Percentiles rank a stretch among this genome's conserved stretches.
Conservation (phyloP, 106 monocot genomes). For the Apostasia ramifera region DNA sequence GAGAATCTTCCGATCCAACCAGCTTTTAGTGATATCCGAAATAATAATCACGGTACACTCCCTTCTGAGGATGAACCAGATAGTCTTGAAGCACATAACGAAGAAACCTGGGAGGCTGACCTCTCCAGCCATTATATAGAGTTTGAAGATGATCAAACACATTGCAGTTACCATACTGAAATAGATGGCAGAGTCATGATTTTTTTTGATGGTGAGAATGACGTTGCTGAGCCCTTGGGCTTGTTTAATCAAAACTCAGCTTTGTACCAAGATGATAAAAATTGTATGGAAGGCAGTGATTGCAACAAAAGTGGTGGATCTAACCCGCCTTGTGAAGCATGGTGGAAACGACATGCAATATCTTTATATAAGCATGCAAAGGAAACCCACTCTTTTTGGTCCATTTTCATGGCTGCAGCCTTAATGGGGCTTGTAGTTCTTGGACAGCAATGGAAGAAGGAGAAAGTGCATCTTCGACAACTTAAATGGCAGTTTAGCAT, state of each 20-base stretch:
- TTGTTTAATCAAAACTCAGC: slow-evolving; percentile 13
- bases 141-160: slow-evolving; percentile 22
- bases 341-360: slow-evolving; percentile 71
- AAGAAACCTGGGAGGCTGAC: slow-evolving; percentile 18
- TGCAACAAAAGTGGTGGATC: slow-evolving; percentile 13
- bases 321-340: slow-evolving; percentile 35
- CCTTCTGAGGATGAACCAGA: slow-evolving; percentile 10
- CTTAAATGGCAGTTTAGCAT: slow-evolving; percentile 32
- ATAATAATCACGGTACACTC: background rate
- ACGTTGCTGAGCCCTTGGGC: slow-evolving; percentile 12
- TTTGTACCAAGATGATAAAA: slow-evolving; percentile 14
- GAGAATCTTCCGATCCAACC: slow-evolving; percentile 67
- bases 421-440: slow-evolving; percentile 75
- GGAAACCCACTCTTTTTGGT: slow-evolving; percentile 78
- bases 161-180: background rate
- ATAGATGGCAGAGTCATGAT: slow-evolving; percentile 12
- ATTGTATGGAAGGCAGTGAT: slow-evolving; percentile 14
- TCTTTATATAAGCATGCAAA: slow-evolving; percentile 74
- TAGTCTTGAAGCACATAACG: slow-evolving; percentile 6
- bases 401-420: slow-evolving; percentile 71
- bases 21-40: slow-evolving; percentile 29
- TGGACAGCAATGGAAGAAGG: slow-evolving; percentile 63
- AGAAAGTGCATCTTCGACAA: slow-evolving; percentile 45
- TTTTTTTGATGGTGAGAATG: slow-evolving; percentile 4
- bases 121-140: slow-evolving; percentile 14